phyloP scores from a whole-genome alignment of 345 rosid genomes.

The Acer negundo region DNA sequence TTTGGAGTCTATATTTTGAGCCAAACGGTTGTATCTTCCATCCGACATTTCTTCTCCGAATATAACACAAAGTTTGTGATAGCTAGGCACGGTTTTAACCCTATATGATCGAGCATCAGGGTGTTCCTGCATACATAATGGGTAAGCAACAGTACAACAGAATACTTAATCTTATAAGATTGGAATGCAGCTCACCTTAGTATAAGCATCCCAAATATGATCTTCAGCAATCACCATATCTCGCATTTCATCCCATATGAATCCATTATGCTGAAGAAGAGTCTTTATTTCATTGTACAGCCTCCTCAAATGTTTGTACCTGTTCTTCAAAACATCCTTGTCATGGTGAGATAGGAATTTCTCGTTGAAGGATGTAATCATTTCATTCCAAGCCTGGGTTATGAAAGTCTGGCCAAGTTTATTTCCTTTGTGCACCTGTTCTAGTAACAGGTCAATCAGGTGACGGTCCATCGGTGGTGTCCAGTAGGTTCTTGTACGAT shows the following conservation, averaged over 20 bases:
- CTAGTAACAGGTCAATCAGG: slow-evolving; percentile 73
- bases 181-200: slow-evolving; percentile 47
- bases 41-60: slow-evolving; percentile 63
- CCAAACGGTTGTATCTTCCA: slow-evolving; percentile 70
- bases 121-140: slow-evolving; percentile 54
- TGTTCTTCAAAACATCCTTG: slow-evolving; percentile 81
- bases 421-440: slow-evolving; percentile 74
- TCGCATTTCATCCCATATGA: slow-evolving; percentile 74
- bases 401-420: slow-evolving; percentile 82
- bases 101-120: slow-evolving; percentile 86
- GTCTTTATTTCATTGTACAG: slow-evolving; percentile 63
- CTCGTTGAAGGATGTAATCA: slow-evolving; percentile 60
- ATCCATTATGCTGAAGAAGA: slow-evolving; percentile 68
- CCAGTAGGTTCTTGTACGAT: slow-evolving; percentile 86
- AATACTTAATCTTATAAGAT: slow-evolving; percentile 14
- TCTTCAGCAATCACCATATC: slow-evolving; percentile 87
- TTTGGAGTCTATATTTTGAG: slow-evolving; percentile 46
- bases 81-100: slow-evolving; percentile 79
- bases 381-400: slow-evolving; percentile 74
- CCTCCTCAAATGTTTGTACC: slow-evolving; percentile 84
- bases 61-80: slow-evolving; percentile 67
- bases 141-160: slow-evolving; percentile 28
- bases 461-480: slow-evolving; percentile 87
- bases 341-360: slow-evolving; percentile 61
- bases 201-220: slow-evolving; percentile 65